Evolutionary conservation across 164 flowering plant species (phyloP).

Genomic region (Vitis amurensis): DNA sequence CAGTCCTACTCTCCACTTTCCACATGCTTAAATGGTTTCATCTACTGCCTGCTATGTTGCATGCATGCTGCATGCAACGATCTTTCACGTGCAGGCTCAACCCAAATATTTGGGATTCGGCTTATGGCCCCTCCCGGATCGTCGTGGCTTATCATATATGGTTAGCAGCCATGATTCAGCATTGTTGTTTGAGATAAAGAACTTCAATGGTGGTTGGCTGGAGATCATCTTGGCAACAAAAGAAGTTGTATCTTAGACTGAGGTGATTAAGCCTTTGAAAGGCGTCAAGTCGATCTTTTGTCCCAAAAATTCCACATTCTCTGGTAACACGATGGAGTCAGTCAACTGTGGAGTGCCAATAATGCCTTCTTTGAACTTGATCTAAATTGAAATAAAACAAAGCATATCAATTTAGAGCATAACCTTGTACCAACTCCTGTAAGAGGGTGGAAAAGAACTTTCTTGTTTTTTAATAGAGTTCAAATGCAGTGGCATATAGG

Average conservation of each 20-base stretch:
- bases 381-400: slow-evolving; percentile 38
- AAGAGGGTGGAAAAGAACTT: neutral
- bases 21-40: too few species aligned
- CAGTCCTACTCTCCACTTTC: too few species aligned
- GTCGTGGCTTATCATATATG: too few species aligned
- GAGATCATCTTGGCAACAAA: slow-evolving; percentile 78
- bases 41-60: too few species aligned
- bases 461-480: neutral
- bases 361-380: slow-evolving; percentile 85
- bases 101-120: too few species aligned
- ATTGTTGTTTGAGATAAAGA: slow-evolving; percentile 52
- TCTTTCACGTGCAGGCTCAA: too few species aligned
- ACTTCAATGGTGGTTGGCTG: slow-evolving; percentile 72
- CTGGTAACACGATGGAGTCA: slow-evolving; percentile 70
- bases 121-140: too few species aligned
- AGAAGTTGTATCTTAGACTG: slow-evolving; percentile 80
- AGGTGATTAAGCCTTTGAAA: slow-evolving; percentile 60
- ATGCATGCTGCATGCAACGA: too few species aligned
- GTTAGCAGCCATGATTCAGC: slow-evolving; percentile 88
- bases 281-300: slow-evolving; percentile 21
- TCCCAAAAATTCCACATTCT: slow-evolving; percentile 52
- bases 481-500: too few species aligned
- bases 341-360: slow-evolving; percentile 89
- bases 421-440: neutral
- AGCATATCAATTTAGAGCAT: neutral